Conservation (phyloP, 2,329 filamentous ascomycete genomes). For the Zarea fungicola region DNA sequence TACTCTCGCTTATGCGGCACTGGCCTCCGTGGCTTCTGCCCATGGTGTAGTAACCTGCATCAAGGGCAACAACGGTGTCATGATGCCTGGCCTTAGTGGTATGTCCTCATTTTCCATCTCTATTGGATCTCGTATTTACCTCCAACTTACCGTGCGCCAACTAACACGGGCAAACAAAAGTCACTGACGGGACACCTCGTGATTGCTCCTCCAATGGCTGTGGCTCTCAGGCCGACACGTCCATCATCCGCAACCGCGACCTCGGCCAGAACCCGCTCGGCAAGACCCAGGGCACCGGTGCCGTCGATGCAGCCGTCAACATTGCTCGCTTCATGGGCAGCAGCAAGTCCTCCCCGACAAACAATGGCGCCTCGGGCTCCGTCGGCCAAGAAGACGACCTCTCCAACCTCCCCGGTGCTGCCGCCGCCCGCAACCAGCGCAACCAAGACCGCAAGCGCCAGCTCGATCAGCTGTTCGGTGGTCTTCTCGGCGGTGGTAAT, state of each 20-base stretch:
- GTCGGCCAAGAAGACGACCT: constrained; percentile 41
- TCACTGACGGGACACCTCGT: constrained; percentile 61
- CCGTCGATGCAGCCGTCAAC: constrained; percentile 52
- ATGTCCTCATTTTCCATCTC: constrained; percentile 3
- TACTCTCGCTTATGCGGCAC: constrained; percentile 22
- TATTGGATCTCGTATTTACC: no score
- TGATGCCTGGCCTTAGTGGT: constrained; percentile 52
- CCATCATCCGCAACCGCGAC: constrained; percentile 60
- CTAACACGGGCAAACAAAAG: constrained; percentile 24
- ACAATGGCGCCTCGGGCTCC: constrained; percentile 32
- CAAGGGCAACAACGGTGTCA: constrained; percentile 55
- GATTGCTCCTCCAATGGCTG: constrained; percentile 58
- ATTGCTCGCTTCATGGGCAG: constrained; percentile 56
- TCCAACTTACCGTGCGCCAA: constrained; percentile 1
- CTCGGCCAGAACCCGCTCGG: constrained; percentile 55
- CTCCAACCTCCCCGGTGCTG: constrained; percentile 19
- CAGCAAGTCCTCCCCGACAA: constrained; percentile 30
- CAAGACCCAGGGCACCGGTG: constrained; percentile 54
- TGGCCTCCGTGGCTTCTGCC: constrained; percentile 46
- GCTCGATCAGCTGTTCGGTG: no score
- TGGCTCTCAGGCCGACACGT: constrained; percentile 64
- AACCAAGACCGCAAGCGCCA: no score
- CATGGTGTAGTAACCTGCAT: constrained; percentile 55
- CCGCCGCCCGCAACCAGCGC: constrained; percentile 27
- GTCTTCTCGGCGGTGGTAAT: constrained; percentile 14